Conservation (phyloP, 371 early-diverging fungal species). For the Actinomortierella ambigua region DNA sequence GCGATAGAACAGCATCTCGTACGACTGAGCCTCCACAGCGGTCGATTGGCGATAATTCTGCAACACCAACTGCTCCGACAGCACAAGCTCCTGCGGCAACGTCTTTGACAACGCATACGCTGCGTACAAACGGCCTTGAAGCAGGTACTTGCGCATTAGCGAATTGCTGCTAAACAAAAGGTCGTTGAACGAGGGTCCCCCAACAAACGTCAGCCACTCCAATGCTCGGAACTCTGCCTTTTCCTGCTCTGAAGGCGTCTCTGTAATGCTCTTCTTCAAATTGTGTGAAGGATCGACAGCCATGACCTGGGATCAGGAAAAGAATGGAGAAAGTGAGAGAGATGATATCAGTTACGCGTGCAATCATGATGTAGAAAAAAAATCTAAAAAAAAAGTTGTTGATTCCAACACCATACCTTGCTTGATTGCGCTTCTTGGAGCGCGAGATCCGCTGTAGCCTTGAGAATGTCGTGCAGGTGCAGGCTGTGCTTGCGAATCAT, state of each 20-base stretch:
- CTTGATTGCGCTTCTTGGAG: too few relatives aligned
- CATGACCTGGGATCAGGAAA: too few relatives aligned
- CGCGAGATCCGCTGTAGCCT: conserved; percentile 26
- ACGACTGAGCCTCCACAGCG: too few relatives aligned
- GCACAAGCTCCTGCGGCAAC: conserved; percentile 23
- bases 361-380: too few relatives aligned
- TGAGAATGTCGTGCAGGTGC: conserved; percentile 26
- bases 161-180: conserved; percentile 30
- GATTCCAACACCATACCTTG: too few relatives aligned
- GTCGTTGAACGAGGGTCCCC: conserved; percentile 15
- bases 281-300: background rate
- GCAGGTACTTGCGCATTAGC: conserved; percentile 27
- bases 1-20: conserved; percentile 15
- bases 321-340: too few relatives aligned
- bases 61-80: conserved; percentile 1
- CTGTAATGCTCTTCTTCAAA: conserved; percentile 14
- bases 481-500: conserved; percentile 19
- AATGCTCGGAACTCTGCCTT: conserved; percentile 17
- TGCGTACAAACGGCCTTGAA: conserved; percentile 34
- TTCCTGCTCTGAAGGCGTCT: conserved; percentile 10
- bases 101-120: conserved; percentile 26
- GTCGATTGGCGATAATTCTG: too few relatives aligned
- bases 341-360: too few relatives aligned
- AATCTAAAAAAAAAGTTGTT: too few relatives aligned
- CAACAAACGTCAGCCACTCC: conserved; percentile 39